Conservation (phyloP, 2,329 filamentous ascomycete genomes). For the Ceratocystiopsis sp. region DNA sequence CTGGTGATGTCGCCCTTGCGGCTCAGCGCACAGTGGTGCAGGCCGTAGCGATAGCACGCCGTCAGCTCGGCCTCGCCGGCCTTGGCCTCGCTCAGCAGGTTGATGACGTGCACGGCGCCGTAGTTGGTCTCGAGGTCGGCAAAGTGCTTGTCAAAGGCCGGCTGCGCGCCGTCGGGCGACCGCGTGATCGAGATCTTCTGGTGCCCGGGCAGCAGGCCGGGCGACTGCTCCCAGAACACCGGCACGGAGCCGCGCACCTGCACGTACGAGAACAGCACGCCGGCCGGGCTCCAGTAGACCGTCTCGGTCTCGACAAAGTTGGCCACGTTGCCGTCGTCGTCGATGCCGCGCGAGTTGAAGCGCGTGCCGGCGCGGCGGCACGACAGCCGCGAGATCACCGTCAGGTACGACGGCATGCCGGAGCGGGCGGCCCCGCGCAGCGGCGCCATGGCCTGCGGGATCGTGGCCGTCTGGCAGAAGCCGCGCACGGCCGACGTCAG, state of each 20-base stretch:
- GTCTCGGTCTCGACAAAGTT: constrained; percentile 99
- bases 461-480: constrained; percentile 73
- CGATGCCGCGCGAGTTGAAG: constrained; percentile 94
- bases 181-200: constrained; percentile 89
- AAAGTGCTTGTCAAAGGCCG: constrained; percentile 91
- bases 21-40: constrained; percentile 57
- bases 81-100: constrained; percentile 82
- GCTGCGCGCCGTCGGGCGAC: constrained; percentile 78
- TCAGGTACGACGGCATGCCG: constrained; percentile 68
- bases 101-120: constrained; percentile 81
- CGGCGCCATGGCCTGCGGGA: constrained; percentile 61
- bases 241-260: constrained; percentile 88
- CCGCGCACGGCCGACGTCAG: constrained; percentile 88
- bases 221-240: constrained; percentile 90
- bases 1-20: not conserved
- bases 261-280: constrained; percentile 76
- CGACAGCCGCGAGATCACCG: constrained; percentile 79
- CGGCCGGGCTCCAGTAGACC: constrained; percentile 67
- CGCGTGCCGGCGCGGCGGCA: constrained; percentile 82
- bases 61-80: constrained; percentile 74
- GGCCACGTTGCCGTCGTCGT: constrained; percentile 92
- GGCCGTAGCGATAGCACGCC: constrained; percentile 59
- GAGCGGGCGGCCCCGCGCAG: constrained; percentile 40
- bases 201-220: constrained; percentile 74
- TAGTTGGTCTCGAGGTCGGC: constrained; percentile 72